Percentiles rank a stretch among this genome's conserved stretches.
phyloP scores from a whole-genome alignment of 108 stramenopile species.

The Cyclostephanos tholiformis region DNA sequence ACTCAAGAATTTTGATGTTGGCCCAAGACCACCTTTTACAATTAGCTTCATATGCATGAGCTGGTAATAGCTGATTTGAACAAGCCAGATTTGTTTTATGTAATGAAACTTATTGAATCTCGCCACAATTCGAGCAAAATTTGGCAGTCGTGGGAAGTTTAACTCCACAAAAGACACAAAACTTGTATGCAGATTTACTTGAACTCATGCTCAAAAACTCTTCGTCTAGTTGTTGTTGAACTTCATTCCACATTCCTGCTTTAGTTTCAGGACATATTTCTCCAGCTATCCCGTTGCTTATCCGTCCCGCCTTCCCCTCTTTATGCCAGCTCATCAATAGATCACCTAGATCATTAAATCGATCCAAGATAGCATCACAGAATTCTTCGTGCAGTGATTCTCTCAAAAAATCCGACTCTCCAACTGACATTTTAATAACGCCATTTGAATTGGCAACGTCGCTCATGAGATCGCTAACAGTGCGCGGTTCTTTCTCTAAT shows the following conservation, averaged over 20 bases:
- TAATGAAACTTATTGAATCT: conserved; percentile 32
- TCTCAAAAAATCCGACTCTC: conserved; percentile 43
- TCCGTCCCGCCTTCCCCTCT: conserved; percentile 20
- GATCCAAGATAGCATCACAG: conserved; percentile 49
- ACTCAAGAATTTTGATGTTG: too few relatives aligned
- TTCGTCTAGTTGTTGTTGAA: not conserved
- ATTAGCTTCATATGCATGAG: too few relatives aligned
- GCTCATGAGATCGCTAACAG: conserved; percentile 35
- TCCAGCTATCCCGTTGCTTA: not conserved
- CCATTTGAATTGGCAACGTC: conserved; percentile 40
- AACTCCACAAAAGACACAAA: conserved; percentile 46
- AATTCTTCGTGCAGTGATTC: conserved; percentile 42
- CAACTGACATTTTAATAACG: conserved; percentile 36
- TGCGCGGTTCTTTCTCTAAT: conserved; percentile 6
- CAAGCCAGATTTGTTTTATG: too few relatives aligned
- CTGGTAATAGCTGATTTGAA: too few relatives aligned
- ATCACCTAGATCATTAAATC: conserved; percentile 33
- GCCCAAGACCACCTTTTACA: too few relatives aligned
- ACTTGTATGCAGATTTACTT: conserved; percentile 14
- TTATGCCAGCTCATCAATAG: conserved; percentile 33
- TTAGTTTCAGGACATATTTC: not conserved
- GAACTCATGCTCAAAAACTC: not conserved
- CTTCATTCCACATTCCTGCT: not conserved
- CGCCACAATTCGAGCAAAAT: conserved; percentile 46
- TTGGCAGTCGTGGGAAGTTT: conserved; percentile 38